Conservation (phyloP, 2,329 filamentous ascomycete genomes). For the Herpotrichia juniperi region DNA sequence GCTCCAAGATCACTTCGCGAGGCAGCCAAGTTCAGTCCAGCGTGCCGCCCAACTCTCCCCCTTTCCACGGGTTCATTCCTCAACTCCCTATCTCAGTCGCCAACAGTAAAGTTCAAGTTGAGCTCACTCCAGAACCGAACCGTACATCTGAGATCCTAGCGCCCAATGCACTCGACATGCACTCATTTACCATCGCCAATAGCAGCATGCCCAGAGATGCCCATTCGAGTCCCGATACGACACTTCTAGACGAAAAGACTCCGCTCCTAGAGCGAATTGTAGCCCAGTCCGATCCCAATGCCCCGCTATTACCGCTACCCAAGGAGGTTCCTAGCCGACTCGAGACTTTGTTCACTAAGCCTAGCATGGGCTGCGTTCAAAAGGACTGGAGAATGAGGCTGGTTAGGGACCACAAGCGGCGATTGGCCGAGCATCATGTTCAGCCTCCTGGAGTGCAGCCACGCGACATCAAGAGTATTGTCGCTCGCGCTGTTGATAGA, state of each 20-base stretch:
- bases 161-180: too few relatives aligned
- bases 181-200: too few relatives aligned
- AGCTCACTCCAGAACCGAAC: too few relatives aligned
- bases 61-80: background rate
- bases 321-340: background rate
- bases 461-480: conserved; percentile 10
- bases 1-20: background rate
- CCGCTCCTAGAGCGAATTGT: background rate
- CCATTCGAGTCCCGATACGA: too few relatives aligned
- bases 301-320: background rate
- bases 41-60: background rate
- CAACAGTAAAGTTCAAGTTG: too few relatives aligned
- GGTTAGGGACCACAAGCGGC: conserved; percentile 22
- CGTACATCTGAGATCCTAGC: too few relatives aligned
- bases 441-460: conserved; percentile 2
- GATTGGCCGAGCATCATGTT: conserved; percentile 11
- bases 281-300: background rate
- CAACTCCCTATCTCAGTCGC: too few relatives aligned
- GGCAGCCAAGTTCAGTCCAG: too few relatives aligned
- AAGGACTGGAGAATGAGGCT: conserved; percentile 17
- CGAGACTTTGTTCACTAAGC: background rate
- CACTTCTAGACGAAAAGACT: background rate
- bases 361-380: background rate
- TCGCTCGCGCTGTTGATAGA: conserved; percentile 12
- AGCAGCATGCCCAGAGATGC: too few relatives aligned